Evolutionary conservation across 495 filamentous ascomycete genomes (phyloP).

Genomic region (Daldinia decipiens): DNA sequence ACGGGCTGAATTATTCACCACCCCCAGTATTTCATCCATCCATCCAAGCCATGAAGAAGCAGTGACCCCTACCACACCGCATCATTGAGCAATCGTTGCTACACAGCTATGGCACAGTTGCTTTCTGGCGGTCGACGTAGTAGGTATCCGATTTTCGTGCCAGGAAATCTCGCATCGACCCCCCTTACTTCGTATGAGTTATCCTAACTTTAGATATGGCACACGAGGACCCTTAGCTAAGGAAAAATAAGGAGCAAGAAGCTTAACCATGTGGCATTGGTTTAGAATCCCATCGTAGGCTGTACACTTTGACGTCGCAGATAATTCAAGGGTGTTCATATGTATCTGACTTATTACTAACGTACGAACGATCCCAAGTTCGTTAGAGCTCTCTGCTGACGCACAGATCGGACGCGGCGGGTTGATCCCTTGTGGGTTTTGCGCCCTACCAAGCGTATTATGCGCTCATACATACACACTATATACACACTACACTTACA

Average conservation of each 20-base stretch:
- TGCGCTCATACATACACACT: conserved; percentile 34
- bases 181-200: not conserved
- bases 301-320: conserved; percentile 5
- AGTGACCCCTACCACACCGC: conserved; percentile 11
- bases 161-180: not conserved
- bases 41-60: not conserved
- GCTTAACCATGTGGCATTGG: not conserved
- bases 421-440: conserved; percentile 39
- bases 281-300: conserved; percentile 6
- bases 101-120: not conserved
- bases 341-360: too few relatives aligned
- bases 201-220: conserved; percentile 2
- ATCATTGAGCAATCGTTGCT: conserved; percentile 15
- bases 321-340: not conserved
- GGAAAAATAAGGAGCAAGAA: not conserved
- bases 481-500: not conserved
- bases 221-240: not conserved
- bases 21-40: not conserved
- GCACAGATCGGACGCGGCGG: conserved; percentile 43
- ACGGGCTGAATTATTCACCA: conserved; percentile 29
- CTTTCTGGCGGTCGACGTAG: conserved; percentile 13
- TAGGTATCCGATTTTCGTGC: conserved; percentile 15
- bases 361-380: conserved; percentile 29
- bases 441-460: conserved; percentile 35
- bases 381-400: conserved; percentile 33